Evolutionary conservation across 1,139 yeast genomes (phyloP).

Genomic region (Suhomyces kunorum): DNA sequence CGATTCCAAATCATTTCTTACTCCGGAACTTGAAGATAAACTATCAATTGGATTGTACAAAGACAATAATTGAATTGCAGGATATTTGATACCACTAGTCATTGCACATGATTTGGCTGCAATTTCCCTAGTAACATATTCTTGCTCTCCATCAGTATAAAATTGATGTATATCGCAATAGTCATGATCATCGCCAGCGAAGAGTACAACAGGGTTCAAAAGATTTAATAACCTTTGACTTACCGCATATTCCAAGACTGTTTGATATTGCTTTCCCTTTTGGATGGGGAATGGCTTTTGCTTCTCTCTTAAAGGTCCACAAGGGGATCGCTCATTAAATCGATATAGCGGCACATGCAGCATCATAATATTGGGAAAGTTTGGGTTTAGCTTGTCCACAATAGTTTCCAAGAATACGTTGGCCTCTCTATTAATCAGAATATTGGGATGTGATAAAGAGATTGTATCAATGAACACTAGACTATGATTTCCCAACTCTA

Average conservation of each 20-base stretch:
- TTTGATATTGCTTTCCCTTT: constrained; percentile 78
- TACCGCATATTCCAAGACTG: constrained; percentile 61
- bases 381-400: constrained; percentile 24
- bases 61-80: constrained; percentile 83
- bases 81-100: constrained; percentile 85
- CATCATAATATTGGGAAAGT: constrained; percentile 66
- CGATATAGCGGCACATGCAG: constrained; percentile 81
- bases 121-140: constrained; percentile 60
- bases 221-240: constrained; percentile 56
- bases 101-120: constrained; percentile 88
- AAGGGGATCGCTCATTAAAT: constrained; percentile 49
- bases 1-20: constrained; percentile 15
- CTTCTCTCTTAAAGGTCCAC: constrained; percentile 69
- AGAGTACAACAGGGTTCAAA: constrained; percentile 65
- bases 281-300: constrained; percentile 60
- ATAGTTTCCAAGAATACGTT: constrained; percentile 29
- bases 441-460: constrained; percentile 57
- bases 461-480: constrained; percentile 79
- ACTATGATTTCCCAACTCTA: constrained; percentile 71
- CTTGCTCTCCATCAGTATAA: constrained; percentile 35
- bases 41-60: constrained; percentile 50
- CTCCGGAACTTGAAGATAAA: background rate
- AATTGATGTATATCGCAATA: constrained; percentile 78
- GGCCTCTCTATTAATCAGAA: constrained; percentile 25
- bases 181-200: constrained; percentile 97